Evolutionary conservation across 495 filamentous ascomycete genomes (phyloP), one percentile per base, ranked within the genome.

Genomic region (Monascus purpureus): DNA sequence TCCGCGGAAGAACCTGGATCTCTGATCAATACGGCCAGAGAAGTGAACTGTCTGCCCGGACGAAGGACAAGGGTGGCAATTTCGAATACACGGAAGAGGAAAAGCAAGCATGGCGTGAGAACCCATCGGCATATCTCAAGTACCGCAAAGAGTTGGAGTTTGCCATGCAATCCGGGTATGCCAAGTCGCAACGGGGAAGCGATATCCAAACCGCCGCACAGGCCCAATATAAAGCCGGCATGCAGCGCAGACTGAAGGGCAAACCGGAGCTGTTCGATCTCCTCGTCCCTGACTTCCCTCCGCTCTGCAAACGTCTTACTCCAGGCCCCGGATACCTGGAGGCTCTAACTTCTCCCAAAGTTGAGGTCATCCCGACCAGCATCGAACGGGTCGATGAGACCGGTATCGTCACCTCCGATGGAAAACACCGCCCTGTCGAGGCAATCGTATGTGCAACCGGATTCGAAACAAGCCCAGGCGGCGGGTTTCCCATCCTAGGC

Each of bases 381-480:
- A 57, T 60, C 15, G 42, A 35, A 9, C 35, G 48, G 4, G 39
- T 61, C 16, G 51, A 39, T 0, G 55, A 59, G 33, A 60, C 34
- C 8, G 69, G 63, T 1, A 62, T 75, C 19, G 38, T 57, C 27
- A 49, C 49, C 2, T 29, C 51, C 44, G 41, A 60, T 41, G 46
- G 65, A 36, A 50, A 63, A 22, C 11, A 42, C 37, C 31, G 41
- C 12, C 12, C 49, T 13, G 38, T 49, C 12, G 52, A 57, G 32
- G 46, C 63, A 8, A 43, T 67, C 22, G 45, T 70, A 22, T 69
- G 63, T 41, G 50, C 63, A 6, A 66, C 63, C 0, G 68, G 68
- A 1, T 72, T 69, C 37, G 58, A 70, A 25, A 52, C 59, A 2
- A 59, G 53, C 4, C 58, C 50, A 32, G 33, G 48, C n/a, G 57